phyloP scores from a whole-genome alignment of 2,329 filamentous ascomycete species.

The Penicillium sp. region DNA sequence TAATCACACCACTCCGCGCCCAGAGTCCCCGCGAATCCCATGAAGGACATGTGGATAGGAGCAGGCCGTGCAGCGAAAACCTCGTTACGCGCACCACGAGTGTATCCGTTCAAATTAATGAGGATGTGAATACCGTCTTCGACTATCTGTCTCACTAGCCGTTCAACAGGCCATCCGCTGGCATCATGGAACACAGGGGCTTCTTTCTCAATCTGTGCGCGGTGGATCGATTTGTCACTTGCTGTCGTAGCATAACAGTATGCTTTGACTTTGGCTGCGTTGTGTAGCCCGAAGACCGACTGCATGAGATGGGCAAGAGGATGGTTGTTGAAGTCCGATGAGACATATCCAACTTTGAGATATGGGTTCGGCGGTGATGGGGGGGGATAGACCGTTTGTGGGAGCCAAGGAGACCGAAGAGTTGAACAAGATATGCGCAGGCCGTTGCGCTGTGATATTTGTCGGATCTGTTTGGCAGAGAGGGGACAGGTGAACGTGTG shows the following conservation, averaged over 20 bases:
- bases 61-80: conserved; percentile 94
- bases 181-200: conserved; percentile 90
- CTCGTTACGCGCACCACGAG: conserved; percentile 93
- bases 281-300: conserved; percentile 93
- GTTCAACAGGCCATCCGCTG: conserved; percentile 83
- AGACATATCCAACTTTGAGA: conserved; percentile 94
- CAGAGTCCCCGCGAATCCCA: conserved; percentile 96
- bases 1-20: conserved; percentile 99
- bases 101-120: conserved; percentile 98
- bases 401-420: conserved; percentile 83
- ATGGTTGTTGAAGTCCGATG: conserved; percentile 98
- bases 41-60: conserved; percentile 98
- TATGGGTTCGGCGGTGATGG: conserved; percentile 80
- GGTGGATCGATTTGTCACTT: conserved; percentile 86
- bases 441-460: conserved; percentile 94
- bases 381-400: conserved; percentile 78
- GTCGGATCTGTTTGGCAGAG: conserved; percentile 85
- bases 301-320: conserved; percentile 97
- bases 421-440: conserved; percentile 91
- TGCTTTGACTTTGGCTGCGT: conserved; percentile 73
- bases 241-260: conserved; percentile 95
- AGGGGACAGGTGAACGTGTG: conserved; percentile 97
- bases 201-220: conserved; percentile 90
- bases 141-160: conserved; percentile 83
- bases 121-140: conserved; percentile 90